Evolutionary conservation across 768 basidiomycete genomes (phyloP).

Genomic region (Lentinus tigrinus): DNA sequence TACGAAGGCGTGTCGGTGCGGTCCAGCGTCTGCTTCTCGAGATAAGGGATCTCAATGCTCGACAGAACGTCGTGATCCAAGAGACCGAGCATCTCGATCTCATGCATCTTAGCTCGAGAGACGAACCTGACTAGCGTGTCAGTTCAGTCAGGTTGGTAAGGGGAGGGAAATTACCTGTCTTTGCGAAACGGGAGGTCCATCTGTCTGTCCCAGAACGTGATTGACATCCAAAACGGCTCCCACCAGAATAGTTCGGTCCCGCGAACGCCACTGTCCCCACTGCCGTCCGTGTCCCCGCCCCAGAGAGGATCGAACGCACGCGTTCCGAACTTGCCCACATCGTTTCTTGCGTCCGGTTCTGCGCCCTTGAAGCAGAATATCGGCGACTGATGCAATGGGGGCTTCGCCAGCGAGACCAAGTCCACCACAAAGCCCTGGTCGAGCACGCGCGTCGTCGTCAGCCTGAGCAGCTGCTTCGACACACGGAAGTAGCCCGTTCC

Average conservation of each 20-base stretch:
- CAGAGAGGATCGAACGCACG: constrained; percentile 70
- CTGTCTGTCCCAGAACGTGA: constrained; percentile 85
- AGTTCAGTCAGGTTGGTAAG: background rate
- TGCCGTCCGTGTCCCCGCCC: constrained; percentile 58
- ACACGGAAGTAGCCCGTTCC: constrained; percentile 94
- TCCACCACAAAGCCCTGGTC: constrained; percentile 92
- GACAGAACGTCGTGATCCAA: constrained; percentile 89
- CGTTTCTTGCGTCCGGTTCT: constrained; percentile 49
- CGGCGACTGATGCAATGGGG: constrained; percentile 89
- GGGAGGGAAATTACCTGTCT: constrained; percentile 57
- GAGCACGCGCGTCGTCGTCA: constrained; percentile 91
- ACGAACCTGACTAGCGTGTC: constrained; percentile 63
- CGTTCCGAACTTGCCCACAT: constrained; percentile 45
- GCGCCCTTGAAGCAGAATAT: constrained; percentile 84
- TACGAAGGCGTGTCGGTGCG: constrained; percentile 10
- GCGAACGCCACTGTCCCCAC: constrained; percentile 28
- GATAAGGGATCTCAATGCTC: constrained; percentile 82
- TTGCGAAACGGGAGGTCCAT: constrained; percentile 80
- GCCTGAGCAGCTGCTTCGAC: constrained; percentile 81
- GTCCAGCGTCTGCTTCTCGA: constrained; percentile 45
- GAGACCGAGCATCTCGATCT: constrained; percentile 92
- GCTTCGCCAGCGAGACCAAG: constrained; percentile 85
- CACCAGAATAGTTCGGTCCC: constrained; percentile 74
- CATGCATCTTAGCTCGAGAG: constrained; percentile 94
- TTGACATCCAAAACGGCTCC: constrained; percentile 86